Evolutionary conservation across 1,284 basidiomycete species (phyloP).

Genomic region (Grifola frondosa): DNA sequence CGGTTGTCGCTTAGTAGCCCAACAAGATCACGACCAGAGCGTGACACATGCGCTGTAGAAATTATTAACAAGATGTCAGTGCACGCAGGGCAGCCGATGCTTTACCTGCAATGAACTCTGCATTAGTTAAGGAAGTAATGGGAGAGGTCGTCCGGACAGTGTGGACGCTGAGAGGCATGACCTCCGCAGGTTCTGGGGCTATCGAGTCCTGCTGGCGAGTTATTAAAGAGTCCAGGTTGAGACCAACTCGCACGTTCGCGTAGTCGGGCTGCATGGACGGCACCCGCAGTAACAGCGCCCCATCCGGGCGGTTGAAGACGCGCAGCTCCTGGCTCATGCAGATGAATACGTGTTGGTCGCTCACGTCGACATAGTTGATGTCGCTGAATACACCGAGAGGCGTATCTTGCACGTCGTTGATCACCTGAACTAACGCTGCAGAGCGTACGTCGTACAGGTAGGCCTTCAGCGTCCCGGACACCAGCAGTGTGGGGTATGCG

Average conservation of each 20-base stretch:
- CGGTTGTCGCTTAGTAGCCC: slow-evolving; percentile 43
- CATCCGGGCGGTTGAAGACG: slow-evolving; percentile 51
- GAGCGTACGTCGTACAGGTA: slow-evolving; percentile 63
- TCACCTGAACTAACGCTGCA: slow-evolving; percentile 43
- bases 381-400: slow-evolving; percentile 32
- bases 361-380: slow-evolving; percentile 69
- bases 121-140: slow-evolving; percentile 11
- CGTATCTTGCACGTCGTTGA: slow-evolving; percentile 41
- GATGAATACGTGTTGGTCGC: slow-evolving; percentile 56
- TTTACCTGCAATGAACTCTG: slow-evolving; percentile 16
- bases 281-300: slow-evolving; percentile 43
- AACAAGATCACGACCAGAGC: slow-evolving; percentile 54
- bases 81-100: too few species aligned
- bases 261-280: slow-evolving; percentile 33
- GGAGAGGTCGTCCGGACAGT: slow-evolving; percentile 11
- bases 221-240: slow-evolving; percentile 10
- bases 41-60: slow-evolving; percentile 56
- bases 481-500: slow-evolving; percentile 62
- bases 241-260: slow-evolving; percentile 14
- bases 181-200: slow-evolving; percentile 6
- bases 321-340: slow-evolving; percentile 50
- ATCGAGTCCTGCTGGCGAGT: slow-evolving; percentile 7
- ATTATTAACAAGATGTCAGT: neutral
- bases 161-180: slow-evolving; percentile 9
- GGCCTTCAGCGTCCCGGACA: slow-evolving; percentile 41